phyloP scores from a whole-genome alignment of 2,329 filamentous ascomycete genomes.

The Colletotrichum viniferum region DNA sequence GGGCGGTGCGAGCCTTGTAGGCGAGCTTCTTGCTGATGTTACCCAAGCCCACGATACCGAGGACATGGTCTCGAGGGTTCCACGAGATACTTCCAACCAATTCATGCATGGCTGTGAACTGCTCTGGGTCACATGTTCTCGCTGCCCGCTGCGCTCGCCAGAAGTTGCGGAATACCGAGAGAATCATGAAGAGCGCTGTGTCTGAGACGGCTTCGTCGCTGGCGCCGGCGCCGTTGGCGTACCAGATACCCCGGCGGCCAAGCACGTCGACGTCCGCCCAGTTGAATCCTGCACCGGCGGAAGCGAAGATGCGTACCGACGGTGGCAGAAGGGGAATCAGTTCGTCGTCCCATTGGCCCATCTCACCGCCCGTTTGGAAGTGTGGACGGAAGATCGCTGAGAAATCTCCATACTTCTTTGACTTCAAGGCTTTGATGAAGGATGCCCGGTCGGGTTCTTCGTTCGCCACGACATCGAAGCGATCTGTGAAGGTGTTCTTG shows the following conservation, averaged over 20 bases:
- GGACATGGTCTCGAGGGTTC: slow-evolving; percentile 49
- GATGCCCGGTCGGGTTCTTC: slow-evolving; percentile 36
- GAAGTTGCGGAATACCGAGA: slow-evolving; percentile 55
- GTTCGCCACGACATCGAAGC: slow-evolving; percentile 45
- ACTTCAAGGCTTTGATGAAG: slow-evolving; percentile 45
- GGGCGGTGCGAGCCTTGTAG: slow-evolving; percentile 43
- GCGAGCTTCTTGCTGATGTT: slow-evolving; percentile 51
- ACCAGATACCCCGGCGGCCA: slow-evolving; percentile 40
- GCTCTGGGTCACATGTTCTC: slow-evolving; percentile 39
- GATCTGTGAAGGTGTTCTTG: slow-evolving; percentile 37
- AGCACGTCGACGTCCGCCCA: slow-evolving; percentile 62
- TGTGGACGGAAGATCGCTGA: slow-evolving; percentile 59
- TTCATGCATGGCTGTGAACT: slow-evolving; percentile 47
- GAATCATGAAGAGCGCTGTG: slow-evolving; percentile 44
- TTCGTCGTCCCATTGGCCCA: slow-evolving; percentile 65
- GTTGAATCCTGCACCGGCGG: slow-evolving; percentile 66
- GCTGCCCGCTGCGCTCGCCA: slow-evolving; percentile 51
- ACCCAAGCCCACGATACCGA: slow-evolving; percentile 59
- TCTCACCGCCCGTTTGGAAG: slow-evolving; percentile 66
- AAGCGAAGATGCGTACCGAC: slow-evolving; percentile 62
- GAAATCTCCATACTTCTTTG: slow-evolving; percentile 32
- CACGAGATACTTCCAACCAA: slow-evolving; percentile 49
- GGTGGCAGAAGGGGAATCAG: slow-evolving; percentile 57
- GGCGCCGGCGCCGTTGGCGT: slow-evolving; percentile 46
- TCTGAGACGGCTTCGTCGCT: slow-evolving; percentile 49